Evolutionary conservation across 2,329 filamentous ascomycete species (phyloP).

Genomic region (Parastagonospora nodorum): DNA sequence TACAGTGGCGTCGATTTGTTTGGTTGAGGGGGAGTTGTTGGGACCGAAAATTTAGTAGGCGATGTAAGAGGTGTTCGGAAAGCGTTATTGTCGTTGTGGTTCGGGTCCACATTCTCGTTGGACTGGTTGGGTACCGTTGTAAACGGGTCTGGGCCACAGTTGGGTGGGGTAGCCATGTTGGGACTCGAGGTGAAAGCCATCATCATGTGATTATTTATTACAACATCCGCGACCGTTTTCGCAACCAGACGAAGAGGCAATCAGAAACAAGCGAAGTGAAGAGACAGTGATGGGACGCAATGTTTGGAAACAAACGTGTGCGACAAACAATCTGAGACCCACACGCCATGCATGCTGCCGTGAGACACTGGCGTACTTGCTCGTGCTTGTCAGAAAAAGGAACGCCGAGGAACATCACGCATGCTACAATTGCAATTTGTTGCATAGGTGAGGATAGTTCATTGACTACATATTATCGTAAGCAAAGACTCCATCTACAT

Average conservation of each 20-base stretch:
- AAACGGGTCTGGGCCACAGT: neutral
- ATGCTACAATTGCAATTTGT: neutral
- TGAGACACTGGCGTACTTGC: constrained; percentile 26
- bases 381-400: constrained; percentile 7
- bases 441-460: neutral
- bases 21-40: constrained; percentile 6
- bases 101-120: neutral
- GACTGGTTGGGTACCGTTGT: neutral
- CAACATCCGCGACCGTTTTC: neutral
- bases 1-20: constrained; percentile 15
- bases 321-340: constrained; percentile 30
- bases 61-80: constrained; percentile 1
- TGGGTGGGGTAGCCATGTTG: neutral
- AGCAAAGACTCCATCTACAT: constrained; percentile 20
- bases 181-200: constrained; percentile 7
- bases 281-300: constrained; percentile 1
- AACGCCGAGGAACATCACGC: too few relatives aligned
- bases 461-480: constrained; percentile 9
- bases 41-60: constrained; percentile 3
- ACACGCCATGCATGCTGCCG: constrained; percentile 22
- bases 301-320: constrained; percentile 27
- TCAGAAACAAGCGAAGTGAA: neutral
- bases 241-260: neutral
- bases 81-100: neutral
- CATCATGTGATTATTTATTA: constrained; percentile 13